Conservation (phyloP, 2,329 filamentous ascomycete genomes). For the Sporothrix phasma region DNA sequence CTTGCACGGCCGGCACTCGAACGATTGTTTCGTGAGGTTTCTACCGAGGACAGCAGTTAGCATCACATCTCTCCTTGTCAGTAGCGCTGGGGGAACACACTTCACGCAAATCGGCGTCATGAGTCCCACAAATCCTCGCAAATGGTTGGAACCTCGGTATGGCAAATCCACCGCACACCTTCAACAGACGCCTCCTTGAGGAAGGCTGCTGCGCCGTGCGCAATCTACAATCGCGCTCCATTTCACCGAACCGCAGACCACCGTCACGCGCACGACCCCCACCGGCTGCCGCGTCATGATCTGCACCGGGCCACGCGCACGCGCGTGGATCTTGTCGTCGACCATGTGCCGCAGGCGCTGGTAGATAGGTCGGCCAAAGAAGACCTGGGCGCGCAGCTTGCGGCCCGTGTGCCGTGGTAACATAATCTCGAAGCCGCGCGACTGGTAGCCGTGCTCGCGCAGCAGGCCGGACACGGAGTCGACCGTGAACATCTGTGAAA, state of each 20-base stretch:
- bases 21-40: conserved; percentile 88
- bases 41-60: conserved; percentile 41
- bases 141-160: conserved; percentile 92
- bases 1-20: conserved; percentile 94
- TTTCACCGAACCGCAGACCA: conserved; percentile 98
- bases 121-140: conserved; percentile 96
- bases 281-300: conserved; percentile 96
- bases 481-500: conserved; percentile 94
- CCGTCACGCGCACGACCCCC: conserved; percentile 93
- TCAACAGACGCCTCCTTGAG: conserved; percentile 94
- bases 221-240: conserved; percentile 99
- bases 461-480: conserved; percentile 83
- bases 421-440: conserved; percentile 95
- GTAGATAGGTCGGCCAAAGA: conserved; percentile 96
- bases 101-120: conserved; percentile 99
- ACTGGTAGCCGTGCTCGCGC: conserved; percentile 86
- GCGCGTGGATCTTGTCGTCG: conserved; percentile 99
- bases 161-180: conserved; percentile 97
- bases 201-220: conserved; percentile 95
- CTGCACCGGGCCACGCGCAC: conserved; percentile 89
- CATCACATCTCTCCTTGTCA: too few relatives aligned
- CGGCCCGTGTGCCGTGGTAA: conserved; percentile 98
- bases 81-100: conserved; percentile 55
- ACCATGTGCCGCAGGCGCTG: conserved; percentile 99
- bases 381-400: conserved; percentile 89